phyloP scores from a whole-genome alignment of 2,329 filamentous ascomycete species.

The Tolypocladium ophioglossoides region DNA sequence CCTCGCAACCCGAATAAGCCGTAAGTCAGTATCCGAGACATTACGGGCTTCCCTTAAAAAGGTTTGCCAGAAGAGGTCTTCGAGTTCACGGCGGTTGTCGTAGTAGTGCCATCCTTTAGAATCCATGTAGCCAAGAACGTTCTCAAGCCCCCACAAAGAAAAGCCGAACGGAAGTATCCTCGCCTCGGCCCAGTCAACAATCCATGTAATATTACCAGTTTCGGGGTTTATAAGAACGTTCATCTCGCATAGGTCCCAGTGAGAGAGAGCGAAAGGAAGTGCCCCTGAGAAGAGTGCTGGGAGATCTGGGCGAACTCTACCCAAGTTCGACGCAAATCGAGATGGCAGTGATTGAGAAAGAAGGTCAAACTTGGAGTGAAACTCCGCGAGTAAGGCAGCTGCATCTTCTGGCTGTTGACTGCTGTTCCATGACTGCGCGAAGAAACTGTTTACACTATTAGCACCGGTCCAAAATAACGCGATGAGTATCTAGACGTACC shows the following conservation, averaged over 20 bases:
- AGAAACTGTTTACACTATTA: constrained; percentile 5
- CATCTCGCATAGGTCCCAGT: constrained; percentile 15
- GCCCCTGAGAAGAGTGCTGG: not conserved
- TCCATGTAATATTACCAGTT: constrained; percentile 16
- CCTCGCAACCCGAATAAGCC: not conserved
- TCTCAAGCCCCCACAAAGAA: constrained; percentile 16
- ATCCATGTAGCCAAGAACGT: constrained; percentile 9
- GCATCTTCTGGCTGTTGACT: not conserved
- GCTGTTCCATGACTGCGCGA: constrained; percentile 8
- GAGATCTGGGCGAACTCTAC: not conserved
- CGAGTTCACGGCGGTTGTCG: constrained; percentile 1
- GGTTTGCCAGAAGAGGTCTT: not conserved
- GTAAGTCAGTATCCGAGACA: not conserved
- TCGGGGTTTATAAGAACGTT: constrained; percentile 16
- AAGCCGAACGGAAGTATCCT: constrained; percentile 17
- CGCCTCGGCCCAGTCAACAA: constrained; percentile 20
- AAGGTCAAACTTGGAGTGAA: constrained; percentile 1
- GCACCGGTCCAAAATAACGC: not conserved
- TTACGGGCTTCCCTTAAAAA: not conserved
- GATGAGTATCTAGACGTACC: not conserved
- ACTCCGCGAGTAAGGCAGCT: constrained; percentile 2
- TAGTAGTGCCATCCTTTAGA: constrained; percentile 8
- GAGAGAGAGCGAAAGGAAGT: constrained; percentile 5
- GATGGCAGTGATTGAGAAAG: constrained; percentile 3
- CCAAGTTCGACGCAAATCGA: constrained; percentile 2